Conservation (phyloP, 768 basidiomycete genomes). For the Tricholoma matsutake region DNA sequence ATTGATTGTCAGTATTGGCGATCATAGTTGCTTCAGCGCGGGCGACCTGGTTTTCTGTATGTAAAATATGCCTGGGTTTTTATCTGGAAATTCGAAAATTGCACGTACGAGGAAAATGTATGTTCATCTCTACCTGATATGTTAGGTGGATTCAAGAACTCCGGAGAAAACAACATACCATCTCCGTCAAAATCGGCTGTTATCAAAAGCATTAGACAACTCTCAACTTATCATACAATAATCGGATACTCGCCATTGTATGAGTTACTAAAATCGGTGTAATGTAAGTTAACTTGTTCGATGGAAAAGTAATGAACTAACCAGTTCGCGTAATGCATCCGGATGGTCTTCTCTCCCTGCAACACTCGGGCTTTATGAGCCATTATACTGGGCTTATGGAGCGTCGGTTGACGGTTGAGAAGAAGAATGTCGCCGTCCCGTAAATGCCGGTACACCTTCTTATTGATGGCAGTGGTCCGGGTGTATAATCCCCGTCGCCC, state of each 20-base stretch:
- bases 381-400: constrained; percentile 99
- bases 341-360: constrained; percentile 95
- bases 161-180: constrained; percentile 41
- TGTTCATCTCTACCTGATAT: constrained; percentile 84
- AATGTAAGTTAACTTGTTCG: not conserved
- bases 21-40: constrained; percentile 92
- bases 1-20: constrained; percentile 98
- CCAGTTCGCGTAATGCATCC: constrained; percentile 99
- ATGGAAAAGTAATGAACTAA: constrained; percentile 34
- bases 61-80: not conserved
- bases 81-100: not conserved
- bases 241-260: constrained; percentile 73
- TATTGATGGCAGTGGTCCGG: constrained; percentile 79
- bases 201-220: not conserved
- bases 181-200: constrained; percentile 92
- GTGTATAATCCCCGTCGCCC: constrained; percentile 63
- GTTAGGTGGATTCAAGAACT: constrained; percentile 13
- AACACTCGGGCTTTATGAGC: constrained; percentile 89
- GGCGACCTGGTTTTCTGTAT: constrained; percentile 87
- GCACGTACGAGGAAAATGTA: constrained; percentile 93
- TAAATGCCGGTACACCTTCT: constrained; percentile 96
- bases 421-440: constrained; percentile 94
- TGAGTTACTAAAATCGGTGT: constrained; percentile 66
- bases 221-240: not conserved
- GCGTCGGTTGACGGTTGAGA: constrained; percentile 94